A percentile compares a stretch with the other conserved stretches of the same genome.
These are phyloP conservation scores for Labyrinthula sp. DNA, from an alignment of 352 stramenopile species.

Conservation along the genomic window DNA sequence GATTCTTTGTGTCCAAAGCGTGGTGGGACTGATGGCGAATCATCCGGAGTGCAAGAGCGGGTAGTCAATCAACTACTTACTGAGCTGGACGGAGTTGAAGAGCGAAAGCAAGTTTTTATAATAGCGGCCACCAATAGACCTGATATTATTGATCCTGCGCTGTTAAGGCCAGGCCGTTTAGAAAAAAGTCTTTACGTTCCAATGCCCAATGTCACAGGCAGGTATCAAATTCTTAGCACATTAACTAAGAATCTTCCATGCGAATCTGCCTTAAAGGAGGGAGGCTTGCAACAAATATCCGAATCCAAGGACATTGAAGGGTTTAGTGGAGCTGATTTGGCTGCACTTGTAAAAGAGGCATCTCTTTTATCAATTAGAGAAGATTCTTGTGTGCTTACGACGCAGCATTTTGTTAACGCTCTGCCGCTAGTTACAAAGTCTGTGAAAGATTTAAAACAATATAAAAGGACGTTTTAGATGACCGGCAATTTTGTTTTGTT, in stretches of 20 bases:
- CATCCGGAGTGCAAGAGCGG: constrained; percentile 40
- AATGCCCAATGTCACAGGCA: constrained; percentile 58
- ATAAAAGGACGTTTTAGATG: too few relatives aligned
- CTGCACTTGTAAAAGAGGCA: constrained; percentile 81
- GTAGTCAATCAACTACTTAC: constrained; percentile 94
- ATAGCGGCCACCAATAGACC: constrained; percentile 79
- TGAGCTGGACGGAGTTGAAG: constrained; percentile 94
- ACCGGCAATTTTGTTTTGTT: too few relatives aligned
- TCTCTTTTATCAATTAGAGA: too few relatives aligned
- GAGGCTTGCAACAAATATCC: constrained; percentile 68
- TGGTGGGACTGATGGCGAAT: constrained; percentile 38
- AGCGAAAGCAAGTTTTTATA: constrained; percentile 80
- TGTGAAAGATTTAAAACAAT: too few relatives aligned
- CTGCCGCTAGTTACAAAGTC: too few relatives aligned
- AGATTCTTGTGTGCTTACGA: too few relatives aligned
- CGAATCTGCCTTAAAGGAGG: constrained; percentile 39
- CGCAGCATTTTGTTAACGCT: too few relatives aligned
- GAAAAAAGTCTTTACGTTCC: constrained; percentile 96
- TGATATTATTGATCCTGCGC: constrained; percentile 96
- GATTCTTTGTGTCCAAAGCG: constrained; percentile 82
- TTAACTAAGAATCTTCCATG: constrained; percentile 49
- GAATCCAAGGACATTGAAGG: constrained; percentile 58
- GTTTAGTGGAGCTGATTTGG: constrained; percentile 90
- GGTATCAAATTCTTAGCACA: constrained; percentile 68
- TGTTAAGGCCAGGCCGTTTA: constrained; percentile 87